These are phyloP conservation scores for Aspergillus sojae DNA, from an alignment of 2,329 filamentous ascomycete species.

Conservation along the genomic window DNA sequence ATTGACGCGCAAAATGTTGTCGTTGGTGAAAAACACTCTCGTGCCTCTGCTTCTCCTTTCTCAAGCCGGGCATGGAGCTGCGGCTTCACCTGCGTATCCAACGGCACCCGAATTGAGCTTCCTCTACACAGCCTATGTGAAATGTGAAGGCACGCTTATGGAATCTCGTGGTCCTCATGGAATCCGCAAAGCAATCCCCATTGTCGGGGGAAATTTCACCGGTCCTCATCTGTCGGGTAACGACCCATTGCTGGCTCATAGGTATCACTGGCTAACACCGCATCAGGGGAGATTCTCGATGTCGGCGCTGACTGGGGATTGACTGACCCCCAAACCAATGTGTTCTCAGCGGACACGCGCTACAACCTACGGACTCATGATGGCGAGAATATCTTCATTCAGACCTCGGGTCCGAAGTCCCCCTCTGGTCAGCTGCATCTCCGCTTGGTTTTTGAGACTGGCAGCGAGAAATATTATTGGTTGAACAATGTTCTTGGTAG, in stretches of 20 bases:
- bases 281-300: slow-evolving; percentile 25
- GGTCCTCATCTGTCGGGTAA: slow-evolving; percentile 26
- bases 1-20: neutral
- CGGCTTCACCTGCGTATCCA: neutral
- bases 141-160: slow-evolving; percentile 26
- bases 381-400: slow-evolving; percentile 27
- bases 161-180: slow-evolving; percentile 21
- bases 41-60: neutral
- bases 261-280: too few species aligned
- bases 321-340: slow-evolving; percentile 24
- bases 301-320: slow-evolving; percentile 31
- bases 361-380: slow-evolving; percentile 31
- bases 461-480: slow-evolving; percentile 30
- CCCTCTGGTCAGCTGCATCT: slow-evolving; percentile 26
- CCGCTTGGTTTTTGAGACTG: slow-evolving; percentile 27
- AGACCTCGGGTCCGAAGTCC: slow-evolving; percentile 23
- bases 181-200: slow-evolving; percentile 27
- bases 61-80: neutral
- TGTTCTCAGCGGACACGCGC: slow-evolving; percentile 32
- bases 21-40: neutral
- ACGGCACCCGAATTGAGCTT: slow-evolving; percentile 23
- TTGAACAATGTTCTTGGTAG: slow-evolving; percentile 31
- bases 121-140: slow-evolving; percentile 28
- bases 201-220: slow-evolving; percentile 32
- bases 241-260: too few species aligned